Percentiles rank a stretch among this genome's conserved stretches.
Evolutionary conservation across 345 rosid genomes (phyloP).

Genomic region (Arabidopsis thaliana): DNA sequence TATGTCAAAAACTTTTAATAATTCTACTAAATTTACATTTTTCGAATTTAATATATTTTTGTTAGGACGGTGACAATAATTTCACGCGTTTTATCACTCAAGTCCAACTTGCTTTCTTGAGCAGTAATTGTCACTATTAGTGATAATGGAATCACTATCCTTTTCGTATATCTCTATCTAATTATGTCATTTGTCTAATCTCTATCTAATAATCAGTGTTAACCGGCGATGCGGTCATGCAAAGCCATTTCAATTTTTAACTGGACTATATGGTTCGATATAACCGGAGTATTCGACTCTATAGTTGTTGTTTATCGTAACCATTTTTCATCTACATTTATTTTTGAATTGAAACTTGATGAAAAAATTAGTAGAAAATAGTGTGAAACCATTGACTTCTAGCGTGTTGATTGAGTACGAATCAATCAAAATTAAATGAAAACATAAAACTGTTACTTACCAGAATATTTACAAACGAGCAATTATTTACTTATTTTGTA

Average conservation of each 20-base stretch:
- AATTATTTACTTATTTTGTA: neutral
- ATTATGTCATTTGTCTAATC: neutral
- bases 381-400: constrained; percentile 8
- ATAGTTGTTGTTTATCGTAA: neutral
- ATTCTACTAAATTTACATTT: neutral
- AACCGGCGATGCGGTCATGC: no score
- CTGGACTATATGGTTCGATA: no score
- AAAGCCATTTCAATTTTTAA: no score
- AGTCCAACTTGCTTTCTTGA: constrained; percentile 36
- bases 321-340: neutral
- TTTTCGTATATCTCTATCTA: constrained; percentile 5
- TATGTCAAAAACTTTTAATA: constrained; percentile 15
- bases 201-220: no score
- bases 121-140: constrained; percentile 38
- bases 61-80: constrained; percentile 40
- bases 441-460: neutral
- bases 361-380: neutral
- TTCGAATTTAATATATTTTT: neutral
- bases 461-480: neutral
- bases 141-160: constrained; percentile 21
- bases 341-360: neutral
- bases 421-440: constrained; percentile 27
- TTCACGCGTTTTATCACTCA: constrained; percentile 37
- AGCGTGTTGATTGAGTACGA: constrained; percentile 3
- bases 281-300: no score